Evolutionary conservation across 371 early-diverging fungal genomes (phyloP), one percentile per base, ranked within the genome.

Genomic region (Actinomucor elegans): DNA sequence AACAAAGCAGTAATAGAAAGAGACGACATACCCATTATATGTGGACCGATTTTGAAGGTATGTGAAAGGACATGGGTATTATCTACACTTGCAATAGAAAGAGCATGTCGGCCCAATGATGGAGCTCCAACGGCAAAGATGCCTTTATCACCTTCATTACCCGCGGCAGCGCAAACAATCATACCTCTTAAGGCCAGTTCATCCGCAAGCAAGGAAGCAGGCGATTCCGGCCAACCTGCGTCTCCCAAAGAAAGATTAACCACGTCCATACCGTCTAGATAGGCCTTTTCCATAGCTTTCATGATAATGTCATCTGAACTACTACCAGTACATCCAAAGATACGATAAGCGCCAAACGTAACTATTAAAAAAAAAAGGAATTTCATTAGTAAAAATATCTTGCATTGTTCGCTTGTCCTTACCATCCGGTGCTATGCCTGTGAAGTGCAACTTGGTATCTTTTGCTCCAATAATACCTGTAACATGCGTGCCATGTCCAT

Each of bases 31-130:
- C 71, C 61, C 12, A 72, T 26, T 3, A 42, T 46, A 11, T 50
- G 15, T 37, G 48, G 48, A 9, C 32, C 59, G 3, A 62, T 27
- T 21, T 48, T 28, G n/a, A 75, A 47, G 0, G 67, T 51, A 44
- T 69, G 67, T 5, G 71, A 67, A 20, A 63, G 43, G 2, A 65
- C 71, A 15, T 56, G 48, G 6, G 48, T 36, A 57, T 83, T 87
- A 43, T 92, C 89, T 9, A 90, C 71, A n/a, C 89, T 84, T n/a
- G 87, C 92, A 14, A 89, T 87, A 12, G 84, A 78, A 35, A 88
- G 63, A 9, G 83, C 80, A 28, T 76, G 73, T 10, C 55, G 54
- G 2, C 85, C 85, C 12, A 88, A 63, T n/a, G 84, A 85, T 5
- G 92, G 90, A 1, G 86, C 57, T 0, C 77, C 71, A 0, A 80